Evolutionary conservation across 2,329 filamentous ascomycete genomes (phyloP), one percentile per base, ranked within the genome.

Genomic region (Cryphonectria nitschkei): DNA sequence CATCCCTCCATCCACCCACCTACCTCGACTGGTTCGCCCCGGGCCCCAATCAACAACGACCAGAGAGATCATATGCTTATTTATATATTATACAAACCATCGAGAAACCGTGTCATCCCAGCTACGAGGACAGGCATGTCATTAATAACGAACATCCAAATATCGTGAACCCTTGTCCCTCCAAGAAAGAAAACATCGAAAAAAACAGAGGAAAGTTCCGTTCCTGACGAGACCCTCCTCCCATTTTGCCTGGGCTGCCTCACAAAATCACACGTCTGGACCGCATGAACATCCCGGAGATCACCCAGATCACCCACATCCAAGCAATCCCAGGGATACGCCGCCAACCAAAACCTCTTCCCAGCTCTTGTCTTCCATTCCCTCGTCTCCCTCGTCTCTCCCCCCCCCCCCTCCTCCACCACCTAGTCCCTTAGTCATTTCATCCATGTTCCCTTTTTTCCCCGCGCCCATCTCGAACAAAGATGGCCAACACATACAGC

Each of bases 301-400:
- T 52, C 41, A 58, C 63, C 46, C n/a, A 62, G 16, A 46, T 22
- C 43, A 50, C 46, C 46, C 46, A 50, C 46, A 50, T 50, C 46
- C 46, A 50, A 50, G 46, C 46, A 7, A n/a, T 50, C 43, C 54
- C 61, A 56, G 67, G 54, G 54, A 29, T 67, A 70, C 50, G 62
- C 68, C 68, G 66, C 58, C 68, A 34, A 8, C 43, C 41, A 39
- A 67, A 39, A 46, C 41, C 19, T 3, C 34, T 34, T 34, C 34
- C 34, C 34, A 34, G 34, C 19, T 50, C 19, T 46, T 50, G 16
- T 50, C 19, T 50, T 22, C 22, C 22, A 34, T 34, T n/a, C 22
- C 22, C 46, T 11, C 19, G 26, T 26, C 26, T 26, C 26, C 26
- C 26, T 26, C 26, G 26, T 26, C 7, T 50, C 46, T 6, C 22